phyloP scores from a whole-genome alignment of 805 yeast genomes.

The Candida suzukii region DNA sequence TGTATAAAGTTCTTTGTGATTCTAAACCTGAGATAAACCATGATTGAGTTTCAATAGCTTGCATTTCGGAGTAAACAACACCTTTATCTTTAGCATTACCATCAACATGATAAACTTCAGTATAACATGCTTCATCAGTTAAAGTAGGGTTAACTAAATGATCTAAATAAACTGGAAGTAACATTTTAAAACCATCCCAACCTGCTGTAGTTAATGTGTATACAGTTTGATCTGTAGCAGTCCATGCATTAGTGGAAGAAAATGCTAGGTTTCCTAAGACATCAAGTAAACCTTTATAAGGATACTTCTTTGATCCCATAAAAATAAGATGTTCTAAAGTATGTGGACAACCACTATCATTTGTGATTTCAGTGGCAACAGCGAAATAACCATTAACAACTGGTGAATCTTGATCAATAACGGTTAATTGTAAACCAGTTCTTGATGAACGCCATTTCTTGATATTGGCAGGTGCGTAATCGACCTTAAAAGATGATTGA shows the following conservation, averaged over 20 bases:
- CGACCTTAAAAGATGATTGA: conserved; percentile 50
- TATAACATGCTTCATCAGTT: conserved; percentile 82
- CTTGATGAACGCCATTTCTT: conserved; percentile 73
- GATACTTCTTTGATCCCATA: conserved; percentile 87
- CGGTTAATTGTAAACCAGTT: conserved; percentile 77
- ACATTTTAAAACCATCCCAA: conserved; percentile 84
- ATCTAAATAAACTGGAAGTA: conserved; percentile 86
- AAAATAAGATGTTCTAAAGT: conserved; percentile 91
- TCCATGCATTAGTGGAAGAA: conserved; percentile 94
- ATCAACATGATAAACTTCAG: conserved; percentile 94
- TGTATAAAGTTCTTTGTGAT: conserved; percentile 49
- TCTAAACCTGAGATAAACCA: conserved; percentile 59
- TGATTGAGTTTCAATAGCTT: conserved; percentile 76
- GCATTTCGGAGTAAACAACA: conserved; percentile 97
- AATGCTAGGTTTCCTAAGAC: conserved; percentile 77
- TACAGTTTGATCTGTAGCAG: conserved; percentile 91
- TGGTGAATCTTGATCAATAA: conserved; percentile 77
- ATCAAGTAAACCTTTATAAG: conserved; percentile 88
- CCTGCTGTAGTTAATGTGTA: conserved; percentile 91
- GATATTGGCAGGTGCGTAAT: conserved; percentile 65
- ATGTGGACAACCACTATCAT: conserved; percentile 92
- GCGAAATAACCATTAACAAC: conserved; percentile 91
- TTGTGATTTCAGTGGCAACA: conserved; percentile 84
- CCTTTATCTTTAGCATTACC: conserved; percentile 90
- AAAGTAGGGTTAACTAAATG: conserved; percentile 80